Base-by-base conservation (phyloP, 1,284 basidiomycete species). In the Trichosporon faecale region DNA sequence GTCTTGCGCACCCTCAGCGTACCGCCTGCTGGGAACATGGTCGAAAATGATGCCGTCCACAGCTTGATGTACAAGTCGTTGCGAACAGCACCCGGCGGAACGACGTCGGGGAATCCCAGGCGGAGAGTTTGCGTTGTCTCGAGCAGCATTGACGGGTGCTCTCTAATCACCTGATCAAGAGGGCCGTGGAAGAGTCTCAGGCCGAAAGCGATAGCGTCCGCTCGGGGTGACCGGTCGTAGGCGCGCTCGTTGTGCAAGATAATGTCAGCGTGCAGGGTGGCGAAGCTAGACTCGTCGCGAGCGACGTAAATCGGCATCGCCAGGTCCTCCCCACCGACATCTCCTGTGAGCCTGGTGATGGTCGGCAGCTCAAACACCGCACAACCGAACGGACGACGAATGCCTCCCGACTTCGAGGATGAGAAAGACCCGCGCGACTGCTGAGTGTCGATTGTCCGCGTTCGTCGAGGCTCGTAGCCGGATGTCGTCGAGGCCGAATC, bases 41-140 rank as follows among this genome's bases (percentile, higher is more conserved):
- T 73, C 1, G 86, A 85, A 78, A 96, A 97, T 73, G 92, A 90
- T 29, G 92, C 95, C 66, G 90, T 91, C 93, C 93, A 95, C 0
- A 97, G 87, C 79, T 95, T 97, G 85, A 98, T 88, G 82, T 98
- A 98, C 8, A 97, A 87, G 77, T 98, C 95, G 78, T 98, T 98
- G 23, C 95, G 89, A n/a, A 88, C 85, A 74, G 94, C 91, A 8
- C 92, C 94, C 0, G 95, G 95, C 78, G 95, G 95, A 9, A 97
- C 95, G 1, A 97, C 94, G 76, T 98, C 96, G 0, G 95, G 93
- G 79, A 99, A 99, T 31, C 95, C 94, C n/a, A 99, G 89, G 6
- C 94, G 91, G 21, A 91, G 85, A 0, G 94, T 95, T 46, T 91
- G 87, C 0, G 94, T 91, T 5, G 89, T 88, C 74, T 92, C 92